These are phyloP conservation scores for Mytilinidion resinicola DNA, from an alignment of 495 filamentous ascomycete genomes.

Conservation along the genomic window DNA sequence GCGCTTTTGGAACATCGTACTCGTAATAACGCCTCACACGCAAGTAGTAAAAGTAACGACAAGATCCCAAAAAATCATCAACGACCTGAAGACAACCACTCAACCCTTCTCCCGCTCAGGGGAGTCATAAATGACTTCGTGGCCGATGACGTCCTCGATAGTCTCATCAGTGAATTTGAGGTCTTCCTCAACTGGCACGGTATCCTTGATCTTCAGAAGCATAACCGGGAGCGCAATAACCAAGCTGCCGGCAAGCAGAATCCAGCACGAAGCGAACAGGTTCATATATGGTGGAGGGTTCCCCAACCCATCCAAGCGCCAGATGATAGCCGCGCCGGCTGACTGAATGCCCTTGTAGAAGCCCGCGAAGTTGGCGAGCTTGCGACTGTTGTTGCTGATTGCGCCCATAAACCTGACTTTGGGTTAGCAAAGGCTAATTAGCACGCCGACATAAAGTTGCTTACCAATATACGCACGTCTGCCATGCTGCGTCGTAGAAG, in stretches of 20 bases:
- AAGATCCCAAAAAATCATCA: too few species aligned
- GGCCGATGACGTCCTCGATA: conserved; percentile 41
- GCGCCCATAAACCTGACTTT: conserved; percentile 75
- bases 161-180: conserved; percentile 77
- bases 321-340: conserved; percentile 76
- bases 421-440: neutral
- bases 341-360: conserved; percentile 95
- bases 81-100: too few species aligned
- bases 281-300: conserved; percentile 49
- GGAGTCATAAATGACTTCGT: neutral
- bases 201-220: conserved; percentile 68
- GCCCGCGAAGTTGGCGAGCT: conserved; percentile 82
- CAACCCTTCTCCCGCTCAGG: too few species aligned
- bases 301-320: conserved; percentile 58
- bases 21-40: too few species aligned
- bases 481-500: conserved; percentile 79
- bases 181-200: conserved; percentile 65
- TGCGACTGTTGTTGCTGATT: conserved; percentile 80
- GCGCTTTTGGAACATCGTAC: too few species aligned
- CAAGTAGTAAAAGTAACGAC: too few species aligned
- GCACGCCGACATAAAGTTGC: conserved; percentile 13
- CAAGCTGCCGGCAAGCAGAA: conserved; percentile 61
- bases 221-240: conserved; percentile 69
- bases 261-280: conserved; percentile 55
- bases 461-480: conserved; percentile 80